These are phyloP conservation scores for Pseudisothecium myosuroides DNA, from an alignment of 225 moss, liverwort and hornwort species.

Conservation along the genomic window DNA sequence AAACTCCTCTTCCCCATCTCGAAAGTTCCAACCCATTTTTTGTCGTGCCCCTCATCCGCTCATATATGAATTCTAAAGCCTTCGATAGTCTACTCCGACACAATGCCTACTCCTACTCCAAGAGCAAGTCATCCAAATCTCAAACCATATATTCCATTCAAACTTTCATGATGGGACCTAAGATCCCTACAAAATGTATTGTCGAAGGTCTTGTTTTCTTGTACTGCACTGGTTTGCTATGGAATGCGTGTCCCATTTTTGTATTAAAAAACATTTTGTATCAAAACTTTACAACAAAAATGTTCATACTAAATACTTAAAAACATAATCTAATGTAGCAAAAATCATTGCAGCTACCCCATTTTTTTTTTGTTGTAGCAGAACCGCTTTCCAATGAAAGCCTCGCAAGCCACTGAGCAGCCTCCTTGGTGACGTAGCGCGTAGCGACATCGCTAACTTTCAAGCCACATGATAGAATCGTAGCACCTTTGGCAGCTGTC, in stretches of 20 bases:
- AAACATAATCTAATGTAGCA: not conserved
- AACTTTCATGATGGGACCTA: not conserved
- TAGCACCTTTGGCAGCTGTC: not conserved
- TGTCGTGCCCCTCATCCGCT: fast-evolving
- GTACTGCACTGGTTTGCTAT: not conserved
- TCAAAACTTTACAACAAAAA: not conserved
- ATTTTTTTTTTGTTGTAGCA: not conserved
- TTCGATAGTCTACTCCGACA: not conserved
- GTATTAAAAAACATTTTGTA: too few relatives aligned
- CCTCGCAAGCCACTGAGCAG: too few relatives aligned
- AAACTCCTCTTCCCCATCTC: not conserved
- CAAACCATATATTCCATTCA: not conserved
- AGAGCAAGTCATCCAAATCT: not conserved
- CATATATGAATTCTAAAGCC: not conserved
- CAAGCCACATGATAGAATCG: not conserved
- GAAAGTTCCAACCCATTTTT: not conserved
- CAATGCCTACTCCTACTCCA: not conserved
- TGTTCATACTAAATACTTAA: not conserved
- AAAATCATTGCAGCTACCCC: not conserved
- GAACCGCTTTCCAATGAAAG: not conserved
- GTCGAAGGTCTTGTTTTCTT: not conserved
- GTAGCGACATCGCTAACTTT: not conserved
- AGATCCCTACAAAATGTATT: not conserved
- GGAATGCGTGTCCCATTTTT: too few relatives aligned
- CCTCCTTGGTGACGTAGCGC: not conserved